Percentiles rank a stretch among this genome's conserved stretches.
phyloP scores from a whole-genome alignment of 1,139 yeast genomes.

The Starmera stellimalicola region DNA sequence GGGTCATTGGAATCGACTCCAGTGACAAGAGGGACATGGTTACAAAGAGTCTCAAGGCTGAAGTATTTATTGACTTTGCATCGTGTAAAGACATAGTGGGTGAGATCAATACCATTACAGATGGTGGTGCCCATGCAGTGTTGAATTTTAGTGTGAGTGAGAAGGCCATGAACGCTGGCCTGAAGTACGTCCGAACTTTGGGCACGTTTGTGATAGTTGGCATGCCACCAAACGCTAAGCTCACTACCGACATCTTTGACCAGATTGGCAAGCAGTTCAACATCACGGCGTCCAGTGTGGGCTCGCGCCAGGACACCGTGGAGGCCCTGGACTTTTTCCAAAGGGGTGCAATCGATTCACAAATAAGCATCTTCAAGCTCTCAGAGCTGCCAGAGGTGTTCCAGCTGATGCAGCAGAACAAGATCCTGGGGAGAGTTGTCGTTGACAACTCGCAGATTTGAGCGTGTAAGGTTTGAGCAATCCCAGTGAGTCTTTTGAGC shows the following conservation, averaged over 20 bases:
- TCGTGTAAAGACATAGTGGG: constrained; percentile 37
- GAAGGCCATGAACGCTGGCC: constrained; percentile 44
- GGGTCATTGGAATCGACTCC: constrained; percentile 54
- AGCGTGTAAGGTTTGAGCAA: too few species aligned
- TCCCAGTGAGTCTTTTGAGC: too few species aligned
- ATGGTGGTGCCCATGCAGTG: constrained; percentile 55
- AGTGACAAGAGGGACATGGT: constrained; percentile 45
- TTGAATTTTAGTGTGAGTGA: constrained; percentile 53
- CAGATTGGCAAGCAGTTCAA: constrained; percentile 33
- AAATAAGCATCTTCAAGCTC: constrained; percentile 44
- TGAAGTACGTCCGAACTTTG: constrained; percentile 32
- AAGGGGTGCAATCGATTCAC: constrained; percentile 37
- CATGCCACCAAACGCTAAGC: constrained; percentile 38
- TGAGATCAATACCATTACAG: constrained; percentile 36
- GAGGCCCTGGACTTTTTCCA: constrained; percentile 40
- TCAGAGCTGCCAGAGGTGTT: constrained; percentile 45
- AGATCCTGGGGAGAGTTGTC: constrained; percentile 58
- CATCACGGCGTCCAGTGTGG: constrained; percentile 39
- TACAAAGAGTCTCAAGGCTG: constrained; percentile 42
- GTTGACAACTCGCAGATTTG: constrained; percentile 46
- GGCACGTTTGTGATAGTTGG: constrained; percentile 44
- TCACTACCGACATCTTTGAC: constrained; percentile 30
- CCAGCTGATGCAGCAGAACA: constrained; percentile 53
- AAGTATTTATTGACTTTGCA: constrained; percentile 45
- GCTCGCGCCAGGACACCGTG: constrained; percentile 40